Conservation (phyloP, 106 monocot species). For the Platanthera guangdongensis region DNA sequence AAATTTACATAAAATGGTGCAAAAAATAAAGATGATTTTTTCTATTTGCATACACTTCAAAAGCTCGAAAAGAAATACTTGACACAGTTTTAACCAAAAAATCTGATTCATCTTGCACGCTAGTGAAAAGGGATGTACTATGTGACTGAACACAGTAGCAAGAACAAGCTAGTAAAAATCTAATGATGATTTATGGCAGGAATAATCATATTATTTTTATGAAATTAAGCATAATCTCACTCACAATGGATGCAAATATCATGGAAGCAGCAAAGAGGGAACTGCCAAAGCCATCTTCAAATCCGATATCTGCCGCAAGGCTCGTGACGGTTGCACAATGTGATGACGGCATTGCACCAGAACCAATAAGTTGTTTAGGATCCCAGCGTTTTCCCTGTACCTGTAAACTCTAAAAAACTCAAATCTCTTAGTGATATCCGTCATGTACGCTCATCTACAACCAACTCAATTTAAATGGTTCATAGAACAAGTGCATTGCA, state of each 20-base stretch:
- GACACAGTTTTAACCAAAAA: not conserved
- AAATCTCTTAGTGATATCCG: not conserved
- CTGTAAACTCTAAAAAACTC: constrained; percentile 37
- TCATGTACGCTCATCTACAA: not conserved
- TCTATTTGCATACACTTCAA: not conserved
- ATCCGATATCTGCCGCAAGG: constrained; percentile 69
- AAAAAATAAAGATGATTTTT: too few relatives aligned
- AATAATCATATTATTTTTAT: not conserved
- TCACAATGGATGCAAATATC: constrained; percentile 72
- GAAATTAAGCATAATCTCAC: not conserved
- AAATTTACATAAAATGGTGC: too few relatives aligned
- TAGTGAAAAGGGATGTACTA: not conserved
- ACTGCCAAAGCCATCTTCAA: constrained; percentile 77
- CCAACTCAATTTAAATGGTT: not conserved
- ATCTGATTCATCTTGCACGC: not conserved
- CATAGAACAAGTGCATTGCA: not conserved
- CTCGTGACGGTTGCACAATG: constrained; percentile 84
- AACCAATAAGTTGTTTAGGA: constrained; percentile 65
- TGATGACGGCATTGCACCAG: constrained; percentile 97
- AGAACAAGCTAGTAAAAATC: not conserved
- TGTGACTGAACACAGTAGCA: not conserved
- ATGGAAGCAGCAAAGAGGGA: constrained; percentile 59
- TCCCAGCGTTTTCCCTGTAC: constrained; percentile 91
- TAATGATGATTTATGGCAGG: not conserved
- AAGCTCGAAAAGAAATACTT: not conserved